A percentile compares a stretch with the other conserved stretches of the same genome.
Evolutionary conservation across 2,329 filamentous ascomycete species (phyloP).

Genomic region (Cytospora piceae): DNA sequence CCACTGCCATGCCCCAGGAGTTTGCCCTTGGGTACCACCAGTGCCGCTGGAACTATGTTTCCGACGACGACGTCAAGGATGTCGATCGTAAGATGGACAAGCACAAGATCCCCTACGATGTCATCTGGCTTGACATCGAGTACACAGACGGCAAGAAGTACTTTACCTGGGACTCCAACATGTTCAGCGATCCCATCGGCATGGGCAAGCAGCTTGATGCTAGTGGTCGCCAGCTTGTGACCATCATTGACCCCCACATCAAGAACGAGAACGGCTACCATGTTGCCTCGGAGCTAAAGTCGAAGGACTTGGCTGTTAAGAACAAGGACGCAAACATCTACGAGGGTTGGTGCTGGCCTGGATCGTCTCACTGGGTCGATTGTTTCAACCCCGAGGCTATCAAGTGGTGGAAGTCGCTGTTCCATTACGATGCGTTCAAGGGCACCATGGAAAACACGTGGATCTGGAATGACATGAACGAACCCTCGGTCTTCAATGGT

Average conservation of each 20-base stretch:
- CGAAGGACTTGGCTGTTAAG: slow-evolving; percentile 79
- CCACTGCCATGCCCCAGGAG: slow-evolving; percentile 86
- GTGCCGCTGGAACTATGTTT: slow-evolving; percentile 98
- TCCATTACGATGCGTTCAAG: slow-evolving; percentile 86
- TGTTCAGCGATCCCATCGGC: slow-evolving; percentile 79
- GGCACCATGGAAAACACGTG: slow-evolving; percentile 85
- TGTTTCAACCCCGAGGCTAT: slow-evolving; percentile 91
- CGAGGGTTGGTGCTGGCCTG: slow-evolving; percentile 99
- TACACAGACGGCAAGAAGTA: slow-evolving; percentile 98
- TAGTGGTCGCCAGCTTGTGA: slow-evolving; percentile 86
- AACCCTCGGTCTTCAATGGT: slow-evolving; percentile 97
- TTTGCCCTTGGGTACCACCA: slow-evolving; percentile 95
- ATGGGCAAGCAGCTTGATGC: slow-evolving; percentile 89
- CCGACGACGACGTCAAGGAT: slow-evolving; percentile 94
- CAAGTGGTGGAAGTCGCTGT: slow-evolving; percentile 88
- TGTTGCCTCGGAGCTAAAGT: slow-evolving; percentile 79
- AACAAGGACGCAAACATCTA: slow-evolving; percentile 90
- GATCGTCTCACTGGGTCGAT: slow-evolving; percentile 95
- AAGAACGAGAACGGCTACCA: slow-evolving; percentile 84
- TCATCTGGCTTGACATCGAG: slow-evolving; percentile 98
- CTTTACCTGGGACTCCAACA: slow-evolving; percentile 94
- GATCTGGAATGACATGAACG: slow-evolving; percentile 99
- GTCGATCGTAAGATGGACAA: slow-evolving; percentile 97
- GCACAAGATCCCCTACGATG: slow-evolving; percentile 92
- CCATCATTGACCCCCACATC: slow-evolving; percentile 97